A percentile compares a stretch with the other conserved stretches of the same genome.
phyloP scores from a whole-genome alignment of 768 basidiomycete genomes.

The Rhodotorula diobovata region DNA sequence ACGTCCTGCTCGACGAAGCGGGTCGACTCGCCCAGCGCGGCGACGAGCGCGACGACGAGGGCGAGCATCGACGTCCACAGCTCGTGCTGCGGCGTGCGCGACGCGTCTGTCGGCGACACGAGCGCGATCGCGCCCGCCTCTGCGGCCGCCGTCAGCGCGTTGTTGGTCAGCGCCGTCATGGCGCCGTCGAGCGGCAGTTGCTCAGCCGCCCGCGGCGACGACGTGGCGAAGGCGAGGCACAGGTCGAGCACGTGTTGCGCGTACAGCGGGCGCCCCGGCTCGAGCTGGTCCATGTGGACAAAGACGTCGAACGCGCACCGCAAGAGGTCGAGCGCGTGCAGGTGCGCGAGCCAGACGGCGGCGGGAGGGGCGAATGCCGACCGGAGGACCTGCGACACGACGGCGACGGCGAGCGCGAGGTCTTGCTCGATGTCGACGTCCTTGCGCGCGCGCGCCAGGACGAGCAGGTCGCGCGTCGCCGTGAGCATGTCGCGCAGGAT shows the following conservation, averaged over 20 bases:
- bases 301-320: conserved; percentile 53
- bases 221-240: conserved; percentile 75
- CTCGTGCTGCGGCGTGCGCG: conserved; percentile 55
- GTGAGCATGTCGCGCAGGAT: conserved; percentile 60
- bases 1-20: conserved; percentile 75
- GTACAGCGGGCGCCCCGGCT: conserved; percentile 54
- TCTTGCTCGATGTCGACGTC: conserved; percentile 66
- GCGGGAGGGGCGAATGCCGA: conserved; percentile 66
- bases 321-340: conserved; percentile 76
- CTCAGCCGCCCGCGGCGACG: conserved; percentile 68
- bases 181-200: conserved; percentile 77
- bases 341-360: conserved; percentile 69
- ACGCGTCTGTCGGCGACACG: conserved; percentile 59
- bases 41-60: conserved; percentile 70
- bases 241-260: conserved; percentile 66
- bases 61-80: conserved; percentile 80
- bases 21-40: conserved; percentile 59
- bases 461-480: conserved; percentile 59
- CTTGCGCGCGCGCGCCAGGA: conserved; percentile 55
- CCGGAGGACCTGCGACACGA: conserved; percentile 75
- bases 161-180: conserved; percentile 75
- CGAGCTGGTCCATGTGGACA: conserved; percentile 49
- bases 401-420: conserved; percentile 71
- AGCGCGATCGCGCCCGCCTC: conserved; percentile 69
- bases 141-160: conserved; percentile 68